Evolutionary conservation across 169 alveolate species (phyloP).

Genomic region (Plasmodium billcollinsi): DNA sequence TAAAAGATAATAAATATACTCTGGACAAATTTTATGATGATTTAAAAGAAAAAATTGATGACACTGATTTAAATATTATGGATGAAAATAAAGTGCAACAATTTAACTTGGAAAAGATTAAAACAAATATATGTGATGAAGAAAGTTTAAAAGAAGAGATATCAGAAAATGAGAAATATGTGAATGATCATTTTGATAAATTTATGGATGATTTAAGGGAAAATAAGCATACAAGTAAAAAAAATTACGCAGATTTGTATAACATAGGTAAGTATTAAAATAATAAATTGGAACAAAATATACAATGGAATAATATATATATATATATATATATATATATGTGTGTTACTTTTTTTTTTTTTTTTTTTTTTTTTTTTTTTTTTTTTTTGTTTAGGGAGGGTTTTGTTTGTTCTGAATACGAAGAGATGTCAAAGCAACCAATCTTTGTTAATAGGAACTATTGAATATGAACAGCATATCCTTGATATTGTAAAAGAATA

Average conservation of each 20-base stretch:
- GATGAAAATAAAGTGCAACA: conserved; percentile 30
- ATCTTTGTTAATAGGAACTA: conserved; percentile 63
- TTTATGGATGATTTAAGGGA: conserved; percentile 27
- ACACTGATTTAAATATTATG: conserved; percentile 33
- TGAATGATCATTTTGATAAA: conserved; percentile 16
- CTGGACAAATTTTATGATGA: conserved; percentile 54
- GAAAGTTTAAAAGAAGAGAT: conserved; percentile 4
- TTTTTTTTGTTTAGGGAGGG: conserved; percentile 28
- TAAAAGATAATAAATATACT: conserved; percentile 54
- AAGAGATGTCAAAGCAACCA: conserved; percentile 67
- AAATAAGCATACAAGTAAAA: conserved; percentile 7
- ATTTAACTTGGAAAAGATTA: conserved; percentile 45
- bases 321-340: too few species aligned
- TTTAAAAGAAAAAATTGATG: conserved; percentile 49
- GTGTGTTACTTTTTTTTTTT: background rate
- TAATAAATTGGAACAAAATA: background rate
- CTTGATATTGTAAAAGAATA: conserved; percentile 70
- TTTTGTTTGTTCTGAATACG: conserved; percentile 46
- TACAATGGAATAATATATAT: background rate
- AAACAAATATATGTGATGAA: conserved; percentile 19
- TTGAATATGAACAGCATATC: conserved; percentile 64
- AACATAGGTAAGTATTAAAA: conserved; percentile 30
- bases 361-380: background rate
- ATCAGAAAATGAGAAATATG: conserved; percentile 3
- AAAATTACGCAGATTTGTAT: conserved; percentile 57